Evolutionary conservation across 129 eudicot species (phyloP).

Genomic region (Flaveria brownii): DNA sequence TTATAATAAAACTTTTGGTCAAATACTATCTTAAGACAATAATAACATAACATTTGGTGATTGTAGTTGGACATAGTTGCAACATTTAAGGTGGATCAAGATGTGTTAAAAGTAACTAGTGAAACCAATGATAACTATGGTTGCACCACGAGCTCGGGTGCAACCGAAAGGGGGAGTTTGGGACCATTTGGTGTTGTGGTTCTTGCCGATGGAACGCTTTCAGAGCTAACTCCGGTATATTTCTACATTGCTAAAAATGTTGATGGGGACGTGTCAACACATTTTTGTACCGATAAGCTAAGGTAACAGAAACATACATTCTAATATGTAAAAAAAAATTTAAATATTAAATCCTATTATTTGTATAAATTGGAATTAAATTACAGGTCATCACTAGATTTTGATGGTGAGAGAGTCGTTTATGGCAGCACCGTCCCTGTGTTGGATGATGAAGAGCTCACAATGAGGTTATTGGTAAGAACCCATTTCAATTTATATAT

Average conservation of each 20-base stretch:
- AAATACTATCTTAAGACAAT: neutral
- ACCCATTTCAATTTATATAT: neutral
- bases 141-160: slow-evolving; percentile 66
- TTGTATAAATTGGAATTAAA: neutral
- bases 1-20: neutral
- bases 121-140: slow-evolving; percentile 44
- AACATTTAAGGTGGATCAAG: slow-evolving; percentile 59
- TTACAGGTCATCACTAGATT: slow-evolving; percentile 74
- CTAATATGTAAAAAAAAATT: neutral
- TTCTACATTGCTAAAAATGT: slow-evolving; percentile 66
- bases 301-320: slow-evolving; percentile 42
- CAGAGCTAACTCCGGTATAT: slow-evolving; percentile 78
- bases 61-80: slow-evolving; percentile 79
- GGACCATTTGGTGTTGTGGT: slow-evolving; percentile 89
- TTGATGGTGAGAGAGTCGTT: slow-evolving; percentile 53
- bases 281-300: slow-evolving; percentile 76
- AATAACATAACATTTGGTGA: neutral
- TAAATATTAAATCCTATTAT: neutral
- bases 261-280: slow-evolving; percentile 50
- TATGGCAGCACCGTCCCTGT: slow-evolving; percentile 81
- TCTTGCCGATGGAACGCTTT: slow-evolving; percentile 62
- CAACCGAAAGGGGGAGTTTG: slow-evolving; percentile 57
- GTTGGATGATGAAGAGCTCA: slow-evolving; percentile 63
- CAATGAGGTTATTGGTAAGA: slow-evolving; percentile 73
- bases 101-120: slow-evolving; percentile 30